Evolutionary conservation across 2,329 filamentous ascomycete species (phyloP), one percentile per base, ranked within the genome.

Genomic region (Domatiomyces catenatus): DNA sequence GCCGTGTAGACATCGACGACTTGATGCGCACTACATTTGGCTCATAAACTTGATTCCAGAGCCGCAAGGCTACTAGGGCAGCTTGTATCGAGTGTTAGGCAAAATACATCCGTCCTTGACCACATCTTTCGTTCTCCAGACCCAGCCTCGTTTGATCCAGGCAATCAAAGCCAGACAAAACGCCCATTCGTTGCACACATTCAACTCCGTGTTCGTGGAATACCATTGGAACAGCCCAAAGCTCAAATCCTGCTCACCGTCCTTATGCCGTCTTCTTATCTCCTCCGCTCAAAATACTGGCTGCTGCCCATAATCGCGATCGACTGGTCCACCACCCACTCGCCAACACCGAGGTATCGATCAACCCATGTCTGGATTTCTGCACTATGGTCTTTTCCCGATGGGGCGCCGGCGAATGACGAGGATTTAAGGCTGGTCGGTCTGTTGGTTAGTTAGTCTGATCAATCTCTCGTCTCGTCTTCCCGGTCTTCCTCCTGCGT

Each of bases 261-360:
- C 18, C 12, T n/a, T 47, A n/a, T 48, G 12, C 39, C 28, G 5
- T 39, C n/a, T 5, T 17, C 56, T 73, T 73, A 93, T 72, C 89
- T 79, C 67, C 80, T 89, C 63, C 92, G 79, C 72, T 95, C 89
- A 66, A 98, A 98, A 70, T 81, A 98, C 53, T 83, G 78, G 64
- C 86, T 93, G 47, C 84, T 83, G 43, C 87, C 84, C 65, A 94
- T 86, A 51, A 96, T 79, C 42, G 89, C 89, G 28, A 96, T 87
- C 26, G 88, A 93, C 72, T 93, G 85, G 68, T 98, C 92, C 88
- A 98, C 94, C 57, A 95, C 85, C 80, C 88, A 94, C 73, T 98
- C 92, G 61, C 92, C 92, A 17, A 95, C 83, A 56, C 87, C 87
- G 44, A 96, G 80, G 67, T 96, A 96, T 66, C 84, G 90, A 63